A percentile compares a stretch with the other conserved stretches of the same genome.
Evolutionary conservation across 805 yeast genomes (phyloP).

Genomic region (Osmozyma mogii): DNA sequence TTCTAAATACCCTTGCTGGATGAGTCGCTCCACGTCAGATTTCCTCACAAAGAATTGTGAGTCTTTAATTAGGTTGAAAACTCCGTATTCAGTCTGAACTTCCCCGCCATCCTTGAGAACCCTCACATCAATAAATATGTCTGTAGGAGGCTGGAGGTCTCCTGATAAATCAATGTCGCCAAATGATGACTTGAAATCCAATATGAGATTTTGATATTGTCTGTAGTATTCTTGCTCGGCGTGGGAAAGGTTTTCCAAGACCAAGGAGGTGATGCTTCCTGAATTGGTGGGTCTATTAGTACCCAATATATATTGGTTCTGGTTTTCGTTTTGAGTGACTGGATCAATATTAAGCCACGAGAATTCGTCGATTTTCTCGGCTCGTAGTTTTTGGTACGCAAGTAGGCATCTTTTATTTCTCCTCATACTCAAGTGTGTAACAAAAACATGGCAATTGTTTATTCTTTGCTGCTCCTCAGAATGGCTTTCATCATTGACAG

Average conservation of each 20-base stretch:
- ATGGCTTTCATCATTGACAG: conserved; percentile 4
- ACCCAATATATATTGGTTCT: conserved; percentile 13
- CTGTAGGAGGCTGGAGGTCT: conserved; percentile 82
- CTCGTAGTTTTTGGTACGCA: conserved; percentile 72
- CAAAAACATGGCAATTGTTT: conserved; percentile 57
- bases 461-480: conserved; percentile 35
- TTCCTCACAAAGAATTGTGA: conserved; percentile 92
- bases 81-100: conserved; percentile 95
- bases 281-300: too few species aligned
- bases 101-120: conserved; percentile 94
- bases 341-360: conserved; percentile 67
- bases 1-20: conserved; percentile 89
- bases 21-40: conserved; percentile 86
- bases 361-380: conserved; percentile 55
- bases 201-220: conserved; percentile 60
- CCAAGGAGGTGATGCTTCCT: conserved; percentile 20
- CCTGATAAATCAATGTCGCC: conserved; percentile 85
- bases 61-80: conserved; percentile 84
- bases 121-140: conserved; percentile 88
- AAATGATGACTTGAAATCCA: conserved; percentile 70
- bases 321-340: too few species aligned
- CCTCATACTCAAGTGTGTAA: conserved; percentile 68
- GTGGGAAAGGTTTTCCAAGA: conserved; percentile 53
- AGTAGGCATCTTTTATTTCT: conserved; percentile 84
- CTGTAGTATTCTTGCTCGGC: conserved; percentile 74